A percentile compares a stretch with the other conserved stretches of the same genome.
Conservation (phyloP, 164 flowering plant genomes). For the Sextonia rubra region DNA sequence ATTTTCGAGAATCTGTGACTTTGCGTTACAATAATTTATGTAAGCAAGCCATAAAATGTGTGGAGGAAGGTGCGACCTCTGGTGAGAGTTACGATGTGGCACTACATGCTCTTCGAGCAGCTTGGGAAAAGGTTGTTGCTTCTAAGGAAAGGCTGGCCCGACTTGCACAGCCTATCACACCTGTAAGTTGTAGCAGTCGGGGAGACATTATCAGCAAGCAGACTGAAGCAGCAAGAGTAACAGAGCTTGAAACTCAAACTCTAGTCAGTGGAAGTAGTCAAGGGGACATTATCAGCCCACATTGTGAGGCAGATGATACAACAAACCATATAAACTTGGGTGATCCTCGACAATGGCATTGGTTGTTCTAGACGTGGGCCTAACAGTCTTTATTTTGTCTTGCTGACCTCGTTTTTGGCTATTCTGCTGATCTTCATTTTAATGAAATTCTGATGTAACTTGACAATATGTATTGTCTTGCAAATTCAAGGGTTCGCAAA, state of each 20-base stretch:
- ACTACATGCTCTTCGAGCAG: slow-evolving; percentile 44
- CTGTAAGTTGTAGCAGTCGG: slow-evolving; percentile 24
- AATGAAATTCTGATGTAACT: background rate
- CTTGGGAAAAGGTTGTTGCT: slow-evolving; percentile 39
- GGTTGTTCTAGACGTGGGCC: background rate
- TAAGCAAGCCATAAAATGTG: slow-evolving; percentile 68
- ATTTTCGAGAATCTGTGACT: slow-evolving; percentile 37
- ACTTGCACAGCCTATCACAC: slow-evolving; percentile 31
- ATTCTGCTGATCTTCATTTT: background rate
- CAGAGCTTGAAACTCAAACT: background rate
- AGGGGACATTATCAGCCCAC: slow-evolving; percentile 21
- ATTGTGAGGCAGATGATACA: slow-evolving; percentile 6
- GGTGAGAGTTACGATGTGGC: slow-evolving; percentile 62
- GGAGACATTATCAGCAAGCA: slow-evolving; percentile 22
- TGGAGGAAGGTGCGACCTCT: slow-evolving; percentile 73
- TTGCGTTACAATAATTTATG: slow-evolving; percentile 54
- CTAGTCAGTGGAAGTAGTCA: slow-evolving; percentile 12
- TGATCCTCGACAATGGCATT: slow-evolving; percentile 2
- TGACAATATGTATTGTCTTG: background rate
- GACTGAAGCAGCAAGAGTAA: background rate
- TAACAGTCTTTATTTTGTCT: background rate
- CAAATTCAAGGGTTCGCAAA: background rate
- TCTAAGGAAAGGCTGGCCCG: slow-evolving; percentile 49
- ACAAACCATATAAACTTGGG: background rate
- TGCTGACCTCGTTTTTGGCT: background rate